Conservation (phyloP, 495 filamentous ascomycete species). For the Sphaerosporella brunnea region DNA sequence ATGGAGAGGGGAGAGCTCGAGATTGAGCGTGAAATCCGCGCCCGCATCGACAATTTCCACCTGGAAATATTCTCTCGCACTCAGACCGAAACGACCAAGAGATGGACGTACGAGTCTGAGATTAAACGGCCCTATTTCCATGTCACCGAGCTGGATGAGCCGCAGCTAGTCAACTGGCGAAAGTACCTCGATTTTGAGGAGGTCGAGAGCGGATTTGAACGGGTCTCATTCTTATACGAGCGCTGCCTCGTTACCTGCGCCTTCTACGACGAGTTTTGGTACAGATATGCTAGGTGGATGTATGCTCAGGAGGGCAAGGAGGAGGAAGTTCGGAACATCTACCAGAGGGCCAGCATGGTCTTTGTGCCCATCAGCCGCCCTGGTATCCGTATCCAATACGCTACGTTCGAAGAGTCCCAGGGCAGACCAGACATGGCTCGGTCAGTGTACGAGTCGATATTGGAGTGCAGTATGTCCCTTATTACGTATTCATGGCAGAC, state of each 20-base stretch:
- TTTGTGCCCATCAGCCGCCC: conserved; percentile 71
- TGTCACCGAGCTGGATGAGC: conserved; percentile 75
- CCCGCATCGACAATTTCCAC: conserved; percentile 61
- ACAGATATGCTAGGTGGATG: conserved; percentile 97
- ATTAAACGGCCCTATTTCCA: conserved; percentile 97
- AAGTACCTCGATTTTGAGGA: conserved; percentile 98
- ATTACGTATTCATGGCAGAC: too few species aligned
- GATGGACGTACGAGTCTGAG: conserved; percentile 88
- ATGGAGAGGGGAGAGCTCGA: conserved; percentile 46
- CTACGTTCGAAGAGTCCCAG: conserved; percentile 79
- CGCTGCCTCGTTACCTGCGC: conserved; percentile 82
- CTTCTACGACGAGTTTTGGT: conserved; percentile 94
- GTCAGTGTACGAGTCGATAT: conserved; percentile 67
- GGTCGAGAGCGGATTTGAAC: conserved; percentile 53
- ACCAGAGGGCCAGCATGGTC: conserved; percentile 65
- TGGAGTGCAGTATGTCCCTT: conserved; percentile 28
- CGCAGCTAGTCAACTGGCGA: conserved; percentile 78
- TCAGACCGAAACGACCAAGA: conserved; percentile 75
- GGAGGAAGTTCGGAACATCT: conserved; percentile 85
- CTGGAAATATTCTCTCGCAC: conserved; percentile 65
- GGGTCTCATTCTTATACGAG: conserved; percentile 77
- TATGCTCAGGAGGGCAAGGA: conserved; percentile 58
- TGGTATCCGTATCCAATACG: conserved; percentile 70
- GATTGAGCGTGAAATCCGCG: conserved; percentile 64
- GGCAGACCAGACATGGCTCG: conserved; percentile 58